Base-by-base conservation (phyloP, 352 stramenopile species). In the Globisporangium perplexum region DNA sequence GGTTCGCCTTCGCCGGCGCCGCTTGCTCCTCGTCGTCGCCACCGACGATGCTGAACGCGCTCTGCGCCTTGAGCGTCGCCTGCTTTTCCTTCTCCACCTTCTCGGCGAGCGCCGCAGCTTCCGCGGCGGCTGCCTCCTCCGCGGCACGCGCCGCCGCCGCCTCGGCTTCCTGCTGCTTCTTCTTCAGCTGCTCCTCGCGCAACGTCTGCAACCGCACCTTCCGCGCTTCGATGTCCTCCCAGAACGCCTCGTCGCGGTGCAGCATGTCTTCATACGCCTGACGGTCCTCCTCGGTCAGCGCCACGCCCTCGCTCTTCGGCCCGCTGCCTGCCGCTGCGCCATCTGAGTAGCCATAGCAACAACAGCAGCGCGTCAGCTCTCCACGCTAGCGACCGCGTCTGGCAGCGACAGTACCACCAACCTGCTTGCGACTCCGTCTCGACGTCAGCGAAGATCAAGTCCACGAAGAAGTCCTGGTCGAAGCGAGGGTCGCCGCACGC, bases 371-470 rank as follows among this genome's bases (percentile, higher is more conserved):
- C 4, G 17, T 22, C 23, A 47, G 15, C 39, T n/a, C 17, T 47
- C 5, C 4, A 38, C 10, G 17, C 14, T 15, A 24, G 22, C 50
- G 42, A 22, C 41, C 38, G 6, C 7, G 48, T 46, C 24, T 11
- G 1, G 12, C 3, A 15, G 20, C 38, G 38, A 36, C 23, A 11
- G 20, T 10, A 26, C 3, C 31, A 60, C 58, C 47, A 31, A 54
- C 52, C 57, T 55, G 59, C 55, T 7, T 60, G 35, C 42, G 55
- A 47, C 35, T 55, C 80, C 8, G 80, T 86, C 69, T 97, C 81
- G 33, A 97, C 88, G 11, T 96, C 81, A 28, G 95, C 95, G 66
- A 99, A 98, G 43, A 98, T 98, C 45, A 98, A 71, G 66, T 99
- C 95, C 41, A 99, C 72, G 66, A 98, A 98, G 57, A 98, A 98